Evolutionary conservation across 2,329 filamentous ascomycete species (phyloP).

Genomic region (Sporothrix euskadiensis): DNA sequence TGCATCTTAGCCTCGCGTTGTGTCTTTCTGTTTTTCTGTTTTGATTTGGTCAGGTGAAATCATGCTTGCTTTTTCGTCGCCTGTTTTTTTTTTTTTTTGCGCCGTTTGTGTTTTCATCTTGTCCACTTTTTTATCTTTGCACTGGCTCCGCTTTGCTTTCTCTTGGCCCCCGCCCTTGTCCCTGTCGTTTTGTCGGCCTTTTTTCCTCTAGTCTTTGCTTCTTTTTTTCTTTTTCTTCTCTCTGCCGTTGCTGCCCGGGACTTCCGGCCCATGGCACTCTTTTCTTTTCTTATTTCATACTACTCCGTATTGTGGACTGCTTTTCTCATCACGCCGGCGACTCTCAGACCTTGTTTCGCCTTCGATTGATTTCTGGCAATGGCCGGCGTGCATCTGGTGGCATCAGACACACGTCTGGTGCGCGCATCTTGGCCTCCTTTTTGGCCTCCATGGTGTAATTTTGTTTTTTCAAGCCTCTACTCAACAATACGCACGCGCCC

Average conservation of each 20-base stretch:
- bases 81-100: background rate
- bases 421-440: background rate
- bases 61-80: background rate
- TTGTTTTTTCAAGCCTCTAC: background rate
- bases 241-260: background rate
- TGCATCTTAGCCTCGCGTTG: background rate
- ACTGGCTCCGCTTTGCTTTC: background rate
- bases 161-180: background rate
- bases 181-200: background rate
- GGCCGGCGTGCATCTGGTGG: background rate
- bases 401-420: background rate
- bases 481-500: slow-evolving; percentile 8
- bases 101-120: background rate
- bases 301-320: too few species aligned
- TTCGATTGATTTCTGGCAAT: background rate
- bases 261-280: background rate
- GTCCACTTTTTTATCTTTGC: background rate
- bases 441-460: background rate
- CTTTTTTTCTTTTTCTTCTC: too few species aligned
- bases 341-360: background rate
- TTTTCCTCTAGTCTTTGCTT: background rate
- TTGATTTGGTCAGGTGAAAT: background rate
- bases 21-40: background rate
- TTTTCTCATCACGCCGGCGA: background rate
- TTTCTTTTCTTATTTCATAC: background rate